Base-by-base conservation (phyloP, 768 basidiomycete species). In the Serpula lacrymans region DNA sequence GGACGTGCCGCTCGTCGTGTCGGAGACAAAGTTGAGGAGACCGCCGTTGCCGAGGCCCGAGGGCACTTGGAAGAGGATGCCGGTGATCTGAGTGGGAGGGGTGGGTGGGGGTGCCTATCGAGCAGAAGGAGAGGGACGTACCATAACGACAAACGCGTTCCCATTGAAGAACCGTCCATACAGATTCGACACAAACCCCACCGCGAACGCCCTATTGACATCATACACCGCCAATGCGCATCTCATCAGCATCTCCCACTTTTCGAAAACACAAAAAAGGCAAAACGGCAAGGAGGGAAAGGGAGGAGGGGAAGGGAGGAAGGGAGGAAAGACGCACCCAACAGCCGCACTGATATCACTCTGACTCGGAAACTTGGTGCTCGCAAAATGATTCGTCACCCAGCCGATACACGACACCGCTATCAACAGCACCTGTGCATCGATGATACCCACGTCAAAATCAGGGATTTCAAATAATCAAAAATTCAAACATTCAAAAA, bases 31-130 rank as follows among this genome's bases (percentile, higher is more conserved):
- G 45, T 75, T 78, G 46, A 93, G 72, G 6, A 92, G 75, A 22
- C 89, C 89, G 9, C 86, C 87, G 31, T 78, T 86, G 6, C 82
- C 79, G 9, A 92, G 72, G 27, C 88, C 89, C 6, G 84, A 86
- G 0, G 88, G 89, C 1, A 92, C 72, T 63, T 92, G 90, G 66
- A 91, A 86, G 12, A 91, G 69, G 34, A 92, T 85, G 17, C 84
- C 88, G 0, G 84, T 86, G 47, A 87, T 82, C 73, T 65, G 36
- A 18, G 17, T 21, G 25, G 20, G 11, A n/a, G 25, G 16, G n/a
- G 20, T 34, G 14, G 23, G 18, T 13, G 22, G 34, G 39, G 25
- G 14, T 3, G 32, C 17, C 23, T 13, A 13, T 20, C 17, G 17
- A 23, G 29, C 21, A 31, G 17, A 27, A 39, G 12, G 3, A 25